phyloP scores from a whole-genome alignment of 495 filamentous ascomycete species.

The Poronia punctata region DNA sequence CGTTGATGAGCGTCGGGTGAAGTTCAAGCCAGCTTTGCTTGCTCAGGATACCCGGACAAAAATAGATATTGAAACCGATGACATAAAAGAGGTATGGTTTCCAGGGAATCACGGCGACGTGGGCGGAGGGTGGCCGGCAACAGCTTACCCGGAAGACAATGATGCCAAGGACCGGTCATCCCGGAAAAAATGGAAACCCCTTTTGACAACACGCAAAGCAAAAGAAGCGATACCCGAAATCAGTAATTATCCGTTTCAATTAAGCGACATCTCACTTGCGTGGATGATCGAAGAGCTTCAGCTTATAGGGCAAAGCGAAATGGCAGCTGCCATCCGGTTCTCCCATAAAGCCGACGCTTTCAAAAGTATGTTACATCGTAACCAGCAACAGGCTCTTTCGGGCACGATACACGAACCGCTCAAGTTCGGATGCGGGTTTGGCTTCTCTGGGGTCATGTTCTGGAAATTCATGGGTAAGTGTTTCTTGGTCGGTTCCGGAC shows the following conservation, averaged over 20 bases:
- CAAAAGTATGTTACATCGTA: slow-evolving; percentile 14
- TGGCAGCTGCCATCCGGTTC: slow-evolving; percentile 17
- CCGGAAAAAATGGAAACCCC: too few species aligned
- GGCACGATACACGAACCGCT: slow-evolving; percentile 24
- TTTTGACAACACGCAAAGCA: slow-evolving; percentile 18
- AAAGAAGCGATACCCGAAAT: slow-evolving; percentile 13
- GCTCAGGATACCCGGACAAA: slow-evolving; percentile 21
- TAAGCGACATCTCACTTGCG: slow-evolving; percentile 32
- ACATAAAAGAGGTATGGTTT: slow-evolving; percentile 29
- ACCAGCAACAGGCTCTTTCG: slow-evolving; percentile 16
- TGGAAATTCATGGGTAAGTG: slow-evolving; percentile 29
- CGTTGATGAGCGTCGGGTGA: slow-evolving; percentile 40
- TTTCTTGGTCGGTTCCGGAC: too few species aligned
- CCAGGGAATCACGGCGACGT: slow-evolving; percentile 37
- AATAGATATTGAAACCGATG: slow-evolving; percentile 11
- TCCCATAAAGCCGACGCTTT: slow-evolving; percentile 14
- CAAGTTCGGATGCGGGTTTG: slow-evolving; percentile 17
- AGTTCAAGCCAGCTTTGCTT: slow-evolving; percentile 31
- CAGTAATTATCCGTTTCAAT: slow-evolving; percentile 17
- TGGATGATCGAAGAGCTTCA: slow-evolving; percentile 38
- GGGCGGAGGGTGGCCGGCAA: slow-evolving; percentile 29
- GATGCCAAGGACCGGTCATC: too few species aligned
- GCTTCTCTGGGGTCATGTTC: slow-evolving; percentile 16
- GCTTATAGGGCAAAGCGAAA: slow-evolving; percentile 14
- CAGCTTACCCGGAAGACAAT: too few species aligned